A percentile compares a stretch with the other conserved stretches of the same genome.
Conservation (phyloP, 2,329 filamentous ascomycete species). For the Colletotrichum costaricense region DNA sequence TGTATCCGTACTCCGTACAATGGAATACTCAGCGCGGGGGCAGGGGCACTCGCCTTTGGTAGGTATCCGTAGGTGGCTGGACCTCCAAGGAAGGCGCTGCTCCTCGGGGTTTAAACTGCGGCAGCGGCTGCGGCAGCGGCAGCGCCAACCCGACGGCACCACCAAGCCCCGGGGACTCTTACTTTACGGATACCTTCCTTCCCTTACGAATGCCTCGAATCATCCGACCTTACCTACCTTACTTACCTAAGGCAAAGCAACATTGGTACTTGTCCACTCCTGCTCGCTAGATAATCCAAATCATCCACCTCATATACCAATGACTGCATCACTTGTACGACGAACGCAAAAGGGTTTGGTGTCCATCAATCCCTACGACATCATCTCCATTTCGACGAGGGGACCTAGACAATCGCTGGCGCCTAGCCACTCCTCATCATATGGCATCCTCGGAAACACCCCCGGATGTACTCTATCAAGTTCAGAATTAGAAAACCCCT, state of each 20-base stretch:
- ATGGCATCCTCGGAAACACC: not conserved
- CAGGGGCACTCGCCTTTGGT: not conserved
- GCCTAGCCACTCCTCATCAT: not conserved
- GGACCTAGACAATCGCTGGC: not conserved
- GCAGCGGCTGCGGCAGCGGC: not conserved
- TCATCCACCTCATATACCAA: not conserved
- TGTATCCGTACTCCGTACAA: too few relatives aligned
- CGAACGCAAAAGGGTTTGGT: slow-evolving; percentile 22
- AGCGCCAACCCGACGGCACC: not conserved
- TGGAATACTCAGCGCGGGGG: too few relatives aligned
- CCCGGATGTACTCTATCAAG: not conserved
- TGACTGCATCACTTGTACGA: slow-evolving; percentile 31
- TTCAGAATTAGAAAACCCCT: not conserved
- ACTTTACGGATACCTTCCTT: too few relatives aligned
- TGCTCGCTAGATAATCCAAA: too few relatives aligned
- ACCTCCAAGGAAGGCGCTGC: not conserved
- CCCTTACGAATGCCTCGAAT: too few relatives aligned
- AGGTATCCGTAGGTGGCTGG: not conserved
- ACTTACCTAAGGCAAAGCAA: too few relatives aligned
- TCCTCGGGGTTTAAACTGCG: slow-evolving; percentile 3
- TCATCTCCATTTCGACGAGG: not conserved
- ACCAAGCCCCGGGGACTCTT: not conserved
- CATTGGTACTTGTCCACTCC: too few relatives aligned
- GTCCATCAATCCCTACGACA: not conserved
- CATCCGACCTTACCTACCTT: too few relatives aligned